These are phyloP conservation scores for Phytopythium aichiense DNA, from an alignment of 352 stramenopile species.

Conservation along the genomic window DNA sequence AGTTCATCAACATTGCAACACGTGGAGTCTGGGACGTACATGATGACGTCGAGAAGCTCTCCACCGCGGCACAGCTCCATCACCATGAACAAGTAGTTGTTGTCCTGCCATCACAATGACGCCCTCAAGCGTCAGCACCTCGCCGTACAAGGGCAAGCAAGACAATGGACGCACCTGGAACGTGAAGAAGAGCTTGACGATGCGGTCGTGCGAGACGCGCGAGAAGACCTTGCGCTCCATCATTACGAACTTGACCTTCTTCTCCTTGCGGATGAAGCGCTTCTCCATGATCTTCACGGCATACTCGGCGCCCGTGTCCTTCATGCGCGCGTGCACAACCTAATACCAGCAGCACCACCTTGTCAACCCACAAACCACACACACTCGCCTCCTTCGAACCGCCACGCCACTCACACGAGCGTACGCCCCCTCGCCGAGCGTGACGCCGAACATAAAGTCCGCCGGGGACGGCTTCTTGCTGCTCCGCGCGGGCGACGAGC, in stretches of 20 bases:
- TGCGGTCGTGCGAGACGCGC: slow-evolving; percentile 82
- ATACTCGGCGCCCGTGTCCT: slow-evolving; percentile 82
- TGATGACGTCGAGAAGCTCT: slow-evolving; percentile 86
- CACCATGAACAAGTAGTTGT: slow-evolving; percentile 89
- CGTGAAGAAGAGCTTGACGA: slow-evolving; percentile 89
- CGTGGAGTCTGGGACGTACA: slow-evolving; percentile 28
- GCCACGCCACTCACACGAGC: slow-evolving; percentile 46
- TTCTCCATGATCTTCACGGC: slow-evolving; percentile 93
- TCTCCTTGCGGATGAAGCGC: slow-evolving; percentile 88
- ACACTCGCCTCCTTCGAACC: neutral
- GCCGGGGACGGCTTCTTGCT: slow-evolving; percentile 76
- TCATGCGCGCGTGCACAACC: slow-evolving; percentile 88
- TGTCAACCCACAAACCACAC: neutral
- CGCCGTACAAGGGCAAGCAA: no score
- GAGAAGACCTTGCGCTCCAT: slow-evolving; percentile 91
- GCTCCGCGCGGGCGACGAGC: slow-evolving; percentile 27
- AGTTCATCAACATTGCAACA: no score
- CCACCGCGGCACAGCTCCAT: slow-evolving; percentile 87
- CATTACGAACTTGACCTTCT: slow-evolving; percentile 91
- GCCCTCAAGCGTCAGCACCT: neutral
- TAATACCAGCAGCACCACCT: slow-evolving; percentile 6
- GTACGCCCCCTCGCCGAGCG: slow-evolving; percentile 85
- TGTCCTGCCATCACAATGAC: slow-evolving; percentile 28
- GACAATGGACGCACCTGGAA: slow-evolving; percentile 58
- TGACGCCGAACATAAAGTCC: slow-evolving; percentile 89